These are phyloP conservation scores for Colletotrichum sublineola DNA, from an alignment of 2,329 filamentous ascomycete genomes.

Conservation along the genomic window DNA sequence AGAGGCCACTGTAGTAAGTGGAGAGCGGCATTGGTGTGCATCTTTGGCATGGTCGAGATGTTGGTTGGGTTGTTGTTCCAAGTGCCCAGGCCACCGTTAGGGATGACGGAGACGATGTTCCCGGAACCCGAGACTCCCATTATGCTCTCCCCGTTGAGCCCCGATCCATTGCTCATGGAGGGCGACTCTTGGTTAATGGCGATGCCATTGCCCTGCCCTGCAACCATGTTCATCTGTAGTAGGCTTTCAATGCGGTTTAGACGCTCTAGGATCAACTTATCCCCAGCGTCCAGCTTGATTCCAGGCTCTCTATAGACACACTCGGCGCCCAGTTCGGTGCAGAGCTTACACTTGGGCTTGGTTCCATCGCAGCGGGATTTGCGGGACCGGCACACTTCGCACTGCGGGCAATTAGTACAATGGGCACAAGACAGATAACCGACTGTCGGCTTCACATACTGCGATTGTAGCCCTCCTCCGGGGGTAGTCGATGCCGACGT, in stretches of 20 bases:
- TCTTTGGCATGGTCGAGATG: constrained; percentile 88
- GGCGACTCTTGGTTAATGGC: constrained; percentile 73
- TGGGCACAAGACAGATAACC: no score
- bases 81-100: constrained; percentile 76
- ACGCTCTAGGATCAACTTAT: constrained; percentile 86
- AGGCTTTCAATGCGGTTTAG: constrained; percentile 82
- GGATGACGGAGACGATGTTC: constrained; percentile 67
- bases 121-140: constrained; percentile 60
- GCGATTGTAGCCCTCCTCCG: constrained; percentile 75
- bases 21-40: constrained; percentile 84
- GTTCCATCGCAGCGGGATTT: constrained; percentile 85
- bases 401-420: constrained; percentile 61
- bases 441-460: constrained; percentile 58
- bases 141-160: constrained; percentile 69
- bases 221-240: constrained; percentile 77
- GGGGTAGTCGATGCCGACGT: constrained; percentile 73
- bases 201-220: constrained; percentile 63
- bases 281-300: constrained; percentile 88
- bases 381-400: constrained; percentile 83
- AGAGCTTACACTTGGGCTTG: constrained; percentile 87
- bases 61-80: constrained; percentile 76
- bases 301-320: constrained; percentile 88
- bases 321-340: constrained; percentile 83
- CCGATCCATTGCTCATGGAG: constrained; percentile 74
- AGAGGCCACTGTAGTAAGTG: constrained; percentile 85